Percentiles rank a stretch among this genome's conserved stretches.
Evolutionary conservation across 2,329 filamentous ascomycete genomes (phyloP).

Genomic region (Fusarium pseudograminearum): DNA sequence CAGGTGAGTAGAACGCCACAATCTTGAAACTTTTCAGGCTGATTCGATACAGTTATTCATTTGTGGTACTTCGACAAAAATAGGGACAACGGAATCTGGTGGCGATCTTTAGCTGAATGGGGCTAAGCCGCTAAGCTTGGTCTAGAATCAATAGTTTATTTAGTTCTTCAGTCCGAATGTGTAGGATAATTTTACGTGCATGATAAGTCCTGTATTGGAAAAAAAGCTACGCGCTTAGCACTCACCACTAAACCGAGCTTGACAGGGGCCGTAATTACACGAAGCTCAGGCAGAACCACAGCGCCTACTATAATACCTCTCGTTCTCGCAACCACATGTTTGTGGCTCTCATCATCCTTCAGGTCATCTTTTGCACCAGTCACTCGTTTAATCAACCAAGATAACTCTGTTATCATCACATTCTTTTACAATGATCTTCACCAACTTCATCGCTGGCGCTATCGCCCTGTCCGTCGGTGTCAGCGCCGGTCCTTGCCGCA

Average conservation of each 20-base stretch:
- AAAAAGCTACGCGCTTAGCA: not conserved
- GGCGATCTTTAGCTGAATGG: not conserved
- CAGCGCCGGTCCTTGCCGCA: not conserved
- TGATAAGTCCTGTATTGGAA: not conserved
- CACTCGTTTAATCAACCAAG: not conserved
- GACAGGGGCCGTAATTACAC: not conserved
- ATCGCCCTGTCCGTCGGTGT: not conserved
- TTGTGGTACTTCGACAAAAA: not conserved
- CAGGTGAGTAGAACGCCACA: not conserved
- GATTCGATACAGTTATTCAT: not conserved
- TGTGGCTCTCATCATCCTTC: not conserved
- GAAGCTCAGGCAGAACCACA: not conserved
- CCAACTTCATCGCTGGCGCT: not conserved
- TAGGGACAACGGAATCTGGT: not conserved
- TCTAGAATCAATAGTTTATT: not conserved
- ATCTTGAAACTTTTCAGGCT: not conserved
- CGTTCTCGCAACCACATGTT: not conserved
- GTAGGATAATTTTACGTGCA: not conserved
- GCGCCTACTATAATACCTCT: not conserved
- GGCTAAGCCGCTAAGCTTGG: not conserved
- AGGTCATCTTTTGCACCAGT: not conserved
- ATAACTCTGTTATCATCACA: not conserved
- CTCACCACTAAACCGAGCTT: not conserved
- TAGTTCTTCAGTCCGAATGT: not conserved
- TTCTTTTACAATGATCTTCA: not conserved